Evolutionary conservation across 768 basidiomycete species (phyloP).

Genomic region (Imleria badia): DNA sequence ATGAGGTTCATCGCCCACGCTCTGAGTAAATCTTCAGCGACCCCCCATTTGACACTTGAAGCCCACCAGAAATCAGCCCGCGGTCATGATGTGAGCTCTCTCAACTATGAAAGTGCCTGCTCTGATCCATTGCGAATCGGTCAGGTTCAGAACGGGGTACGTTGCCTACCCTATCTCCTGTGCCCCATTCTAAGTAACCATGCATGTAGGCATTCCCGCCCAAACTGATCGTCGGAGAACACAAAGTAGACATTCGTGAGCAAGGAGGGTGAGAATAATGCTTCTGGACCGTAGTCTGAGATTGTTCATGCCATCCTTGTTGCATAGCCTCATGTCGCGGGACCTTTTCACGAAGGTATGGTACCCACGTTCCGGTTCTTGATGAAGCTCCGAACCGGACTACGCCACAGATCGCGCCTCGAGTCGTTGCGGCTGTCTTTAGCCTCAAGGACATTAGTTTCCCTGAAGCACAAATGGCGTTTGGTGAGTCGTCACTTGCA

Average conservation of each 20-base stretch:
- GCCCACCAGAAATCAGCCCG: constrained; percentile 37
- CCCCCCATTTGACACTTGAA: constrained; percentile 9
- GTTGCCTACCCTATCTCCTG: constrained; percentile 8
- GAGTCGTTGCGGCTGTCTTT: constrained; percentile 46
- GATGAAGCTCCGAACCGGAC: constrained; percentile 16
- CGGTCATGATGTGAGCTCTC: constrained; percentile 29
- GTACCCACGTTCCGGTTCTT: neutral
- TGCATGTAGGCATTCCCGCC: constrained; percentile 5
- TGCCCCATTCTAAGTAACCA: neutral
- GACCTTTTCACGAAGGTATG: constrained; percentile 24
- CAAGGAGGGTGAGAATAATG: constrained; percentile 22
- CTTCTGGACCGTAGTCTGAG: neutral
- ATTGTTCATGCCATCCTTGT: neutral
- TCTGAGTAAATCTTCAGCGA: constrained; percentile 36
- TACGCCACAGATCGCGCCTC: constrained; percentile 40
- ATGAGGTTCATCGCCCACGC: constrained; percentile 49
- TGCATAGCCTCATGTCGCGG: constrained; percentile 33
- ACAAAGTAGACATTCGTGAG: constrained; percentile 6
- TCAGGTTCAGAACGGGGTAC: constrained; percentile 41
- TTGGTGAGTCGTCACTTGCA: constrained; percentile 7
- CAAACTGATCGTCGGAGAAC: constrained; percentile 3
- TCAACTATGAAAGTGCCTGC: constrained; percentile 3
- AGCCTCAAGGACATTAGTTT: constrained; percentile 38
- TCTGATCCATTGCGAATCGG: constrained; percentile 38
- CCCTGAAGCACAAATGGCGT: neutral